Base-by-base conservation (phyloP, 495 filamentous ascomycete genomes). In the Daldinia caldariorum region DNA sequence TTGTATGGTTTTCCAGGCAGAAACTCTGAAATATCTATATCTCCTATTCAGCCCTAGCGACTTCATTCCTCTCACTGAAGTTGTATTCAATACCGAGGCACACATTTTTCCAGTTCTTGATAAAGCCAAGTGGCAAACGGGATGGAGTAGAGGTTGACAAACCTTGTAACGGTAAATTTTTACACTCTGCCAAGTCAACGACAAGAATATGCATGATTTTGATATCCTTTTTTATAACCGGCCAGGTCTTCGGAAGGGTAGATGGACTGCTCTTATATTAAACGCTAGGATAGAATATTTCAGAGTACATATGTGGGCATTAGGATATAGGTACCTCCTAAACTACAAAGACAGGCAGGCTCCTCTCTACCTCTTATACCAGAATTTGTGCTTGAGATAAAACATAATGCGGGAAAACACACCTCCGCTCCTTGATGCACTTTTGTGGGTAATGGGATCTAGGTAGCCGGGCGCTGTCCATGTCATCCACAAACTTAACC, bases 21-120 rank as follows among this genome's bases (percentile, higher is more conserved):
- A 94, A 79, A 93, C 91, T 37, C 83, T 94, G 22, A 94, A 94
- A 80, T 94, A 93, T 74, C 86, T 94, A 71, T 94, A 92, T 77
- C 86, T 94, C 4, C 81, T 93, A 57, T 94, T 94, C 78, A 90
- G 89, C 6, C 85, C 87, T 26, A 82, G 81, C 18, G 89, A 91
- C 41, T 61, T 77, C 32, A 82, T 92, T 58, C 87, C 90, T 0
- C 79, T 93, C 14, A 86, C 88, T 60, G 81, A 90, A 14, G 83
- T 92, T 47, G 89, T 94, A 1, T 88, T 93, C 66, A 94, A 93
- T 75, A 93, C 91, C 0, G 91, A 93, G 79, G 91, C 89, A 5
- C 91, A 94, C 77, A 85, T 89, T 8, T 84, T 94, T 65, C 91
- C 91, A 0, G 64, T 72, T 32, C 14, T 72, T 34, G 29, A 34